phyloP scores from a whole-genome alignment of 495 filamentous ascomycete species.

The Hypoxylon rickii region DNA sequence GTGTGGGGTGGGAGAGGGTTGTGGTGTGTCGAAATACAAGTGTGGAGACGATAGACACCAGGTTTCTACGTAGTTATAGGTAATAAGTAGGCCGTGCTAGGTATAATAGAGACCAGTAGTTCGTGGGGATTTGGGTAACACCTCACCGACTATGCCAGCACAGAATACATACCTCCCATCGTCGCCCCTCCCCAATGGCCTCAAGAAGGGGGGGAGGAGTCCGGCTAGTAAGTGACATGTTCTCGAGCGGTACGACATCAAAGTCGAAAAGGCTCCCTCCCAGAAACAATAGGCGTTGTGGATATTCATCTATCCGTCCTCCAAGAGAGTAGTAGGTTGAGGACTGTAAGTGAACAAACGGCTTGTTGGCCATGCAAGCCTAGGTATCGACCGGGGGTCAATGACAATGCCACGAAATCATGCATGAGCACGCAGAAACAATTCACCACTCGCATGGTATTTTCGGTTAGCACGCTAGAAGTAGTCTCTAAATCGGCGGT shows the following conservation, averaged over 20 bases:
- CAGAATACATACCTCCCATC: conserved; percentile 26
- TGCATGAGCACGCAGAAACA: conserved; percentile 49
- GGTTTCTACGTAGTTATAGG: conserved; percentile 37
- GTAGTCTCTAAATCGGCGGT: conserved; percentile 35
- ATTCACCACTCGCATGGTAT: conserved; percentile 36
- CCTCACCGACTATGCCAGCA: conserved; percentile 34
- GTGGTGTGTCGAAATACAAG: conserved; percentile 34
- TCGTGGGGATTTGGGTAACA: conserved; percentile 34
- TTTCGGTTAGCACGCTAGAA: conserved; percentile 39
- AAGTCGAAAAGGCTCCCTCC: conserved; percentile 4
- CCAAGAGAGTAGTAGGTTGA: conserved; percentile 7
- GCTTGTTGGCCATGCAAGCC: conserved; percentile 36
- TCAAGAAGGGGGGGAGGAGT: conserved; percentile 26
- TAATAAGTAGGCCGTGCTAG: conserved; percentile 37
- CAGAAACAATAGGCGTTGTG: conserved; percentile 15
- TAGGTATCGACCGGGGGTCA: conserved; percentile 43
- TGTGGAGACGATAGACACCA: conserved; percentile 40
- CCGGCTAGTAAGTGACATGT: conserved; percentile 25
- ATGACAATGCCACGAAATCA: conserved; percentile 48
- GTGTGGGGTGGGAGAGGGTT: conserved; percentile 36
- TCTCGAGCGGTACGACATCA: conserved; percentile 16
- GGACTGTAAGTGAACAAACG: conserved; percentile 29
- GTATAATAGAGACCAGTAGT: conserved; percentile 41
- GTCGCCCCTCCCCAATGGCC: conserved; percentile 6
- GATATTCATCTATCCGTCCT: conserved; percentile 20